Conservation (phyloP, 148 eudicot genomes). For the Diospyros lotus region DNA sequence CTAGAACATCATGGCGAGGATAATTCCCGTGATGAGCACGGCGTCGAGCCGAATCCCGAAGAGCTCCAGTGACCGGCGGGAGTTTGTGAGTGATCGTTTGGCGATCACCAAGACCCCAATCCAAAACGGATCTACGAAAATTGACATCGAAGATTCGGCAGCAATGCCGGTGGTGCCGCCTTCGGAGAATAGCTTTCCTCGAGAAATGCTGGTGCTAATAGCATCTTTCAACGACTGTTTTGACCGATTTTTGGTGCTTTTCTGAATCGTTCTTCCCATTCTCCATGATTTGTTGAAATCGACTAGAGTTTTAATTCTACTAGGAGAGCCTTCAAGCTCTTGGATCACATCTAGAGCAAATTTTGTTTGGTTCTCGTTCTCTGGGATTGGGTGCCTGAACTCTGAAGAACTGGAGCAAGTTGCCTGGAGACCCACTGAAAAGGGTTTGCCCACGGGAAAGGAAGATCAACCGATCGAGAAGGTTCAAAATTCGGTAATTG, state of each 20-base stretch:
- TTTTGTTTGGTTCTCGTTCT: slow-evolving; percentile 18
- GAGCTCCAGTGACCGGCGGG: too few species aligned
- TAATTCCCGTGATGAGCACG: background rate
- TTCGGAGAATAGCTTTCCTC: slow-evolving; percentile 20
- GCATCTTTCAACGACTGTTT: slow-evolving; percentile 13
- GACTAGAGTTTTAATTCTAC: slow-evolving; percentile 13
- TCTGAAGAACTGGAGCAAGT: slow-evolving; percentile 14
- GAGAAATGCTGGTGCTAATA: slow-evolving; percentile 11
- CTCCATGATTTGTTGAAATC: slow-evolving; percentile 15
- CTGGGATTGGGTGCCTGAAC: slow-evolving; percentile 20
- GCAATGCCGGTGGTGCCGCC: too few species aligned
- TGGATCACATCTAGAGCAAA: slow-evolving; percentile 19
- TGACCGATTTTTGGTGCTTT: background rate
- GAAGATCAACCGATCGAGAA: background rate
- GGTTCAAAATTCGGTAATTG: background rate
- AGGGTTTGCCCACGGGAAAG: slow-evolving; percentile 7
- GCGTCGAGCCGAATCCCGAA: too few species aligned
- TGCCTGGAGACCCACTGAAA: slow-evolving; percentile 9
- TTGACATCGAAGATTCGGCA: too few species aligned
- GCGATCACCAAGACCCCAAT: too few species aligned
- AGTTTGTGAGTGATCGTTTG: too few species aligned
- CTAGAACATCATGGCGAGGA: too few species aligned
- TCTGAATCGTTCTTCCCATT: background rate
- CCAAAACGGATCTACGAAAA: too few species aligned
- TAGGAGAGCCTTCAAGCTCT: slow-evolving; percentile 18